A percentile compares a stretch with the other conserved stretches of the same genome.
These are phyloP conservation scores for Hymenoscyphus infarciens DNA, from an alignment of 2,329 filamentous ascomycete genomes.

Conservation along the genomic window DNA sequence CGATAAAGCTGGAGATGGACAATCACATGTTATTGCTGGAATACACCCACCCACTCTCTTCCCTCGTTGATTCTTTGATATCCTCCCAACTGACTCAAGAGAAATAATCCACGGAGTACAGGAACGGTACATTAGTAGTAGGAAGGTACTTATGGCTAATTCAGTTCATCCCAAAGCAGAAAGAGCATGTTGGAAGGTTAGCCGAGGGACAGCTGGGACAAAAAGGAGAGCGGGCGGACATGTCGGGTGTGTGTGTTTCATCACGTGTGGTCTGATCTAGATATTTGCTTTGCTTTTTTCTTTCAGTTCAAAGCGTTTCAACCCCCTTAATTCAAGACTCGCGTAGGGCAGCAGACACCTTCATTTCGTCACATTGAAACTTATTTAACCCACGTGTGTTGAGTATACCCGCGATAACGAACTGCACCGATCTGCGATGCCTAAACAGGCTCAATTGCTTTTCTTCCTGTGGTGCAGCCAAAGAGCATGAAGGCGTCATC, in stretches of 20 bases:
- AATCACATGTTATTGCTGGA: neutral
- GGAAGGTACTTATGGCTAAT: too few relatives aligned
- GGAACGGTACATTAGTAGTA: neutral
- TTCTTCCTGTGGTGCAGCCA: neutral
- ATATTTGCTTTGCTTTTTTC: neutral
- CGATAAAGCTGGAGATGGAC: neutral
- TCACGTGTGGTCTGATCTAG: neutral
- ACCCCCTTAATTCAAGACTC: neutral
- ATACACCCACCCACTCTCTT: neutral
- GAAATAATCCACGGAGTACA: neutral
- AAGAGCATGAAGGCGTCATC: conserved; percentile 1
- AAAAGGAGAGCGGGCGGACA: neutral
- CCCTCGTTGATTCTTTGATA: neutral
- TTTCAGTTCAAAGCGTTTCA: neutral
- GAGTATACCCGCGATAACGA: conserved; percentile 10
- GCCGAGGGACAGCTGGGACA: neutral
- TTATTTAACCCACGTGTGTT: conserved; percentile 12
- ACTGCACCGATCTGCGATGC: conserved; percentile 8
- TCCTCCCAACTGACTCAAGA: neutral
- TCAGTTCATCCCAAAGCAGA: neutral
- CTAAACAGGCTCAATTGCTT: conserved; percentile 11
- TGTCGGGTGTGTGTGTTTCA: neutral
- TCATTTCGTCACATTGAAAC: conserved; percentile 6
- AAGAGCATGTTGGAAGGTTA: neutral
- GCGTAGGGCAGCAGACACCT: neutral